Conservation (phyloP, 2,329 filamentous ascomycete genomes). For the Alternaria brassicicola region DNA sequence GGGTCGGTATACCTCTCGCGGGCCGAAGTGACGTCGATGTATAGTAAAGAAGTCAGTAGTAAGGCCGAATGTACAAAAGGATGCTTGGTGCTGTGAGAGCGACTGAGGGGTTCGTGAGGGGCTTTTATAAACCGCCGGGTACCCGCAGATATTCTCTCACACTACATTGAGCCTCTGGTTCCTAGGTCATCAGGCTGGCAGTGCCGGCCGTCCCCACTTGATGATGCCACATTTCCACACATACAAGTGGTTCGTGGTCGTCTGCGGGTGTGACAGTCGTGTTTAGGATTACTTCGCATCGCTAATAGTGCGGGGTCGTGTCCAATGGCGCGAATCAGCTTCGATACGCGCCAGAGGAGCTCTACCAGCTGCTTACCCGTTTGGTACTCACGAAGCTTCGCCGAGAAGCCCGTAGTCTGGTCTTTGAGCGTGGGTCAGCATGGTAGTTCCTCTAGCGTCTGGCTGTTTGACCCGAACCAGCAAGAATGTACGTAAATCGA, state of each 20-base stretch:
- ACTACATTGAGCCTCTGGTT: conserved; percentile 21
- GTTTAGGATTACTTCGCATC: conserved; percentile 42
- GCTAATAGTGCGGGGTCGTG: conserved; percentile 44
- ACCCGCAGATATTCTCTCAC: conserved; percentile 22
- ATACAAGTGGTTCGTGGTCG: conserved; percentile 28
- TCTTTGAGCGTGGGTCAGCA: conserved; percentile 17
- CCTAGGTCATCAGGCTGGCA: conserved; percentile 31
- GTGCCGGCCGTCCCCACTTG: conserved; percentile 42
- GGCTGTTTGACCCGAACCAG: conserved; percentile 17
- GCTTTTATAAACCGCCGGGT: conserved; percentile 38
- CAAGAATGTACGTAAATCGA: conserved; percentile 29
- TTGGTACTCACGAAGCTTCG: conserved; percentile 18
- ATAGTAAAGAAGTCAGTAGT: conserved; percentile 7
- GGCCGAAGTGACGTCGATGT: conserved; percentile 31
- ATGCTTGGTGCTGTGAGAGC: conserved; percentile 22
- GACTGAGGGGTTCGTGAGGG: conserved; percentile 32
- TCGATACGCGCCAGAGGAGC: conserved; percentile 28
- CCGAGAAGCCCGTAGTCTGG: conserved; percentile 22
- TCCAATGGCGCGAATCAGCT: conserved; percentile 40
- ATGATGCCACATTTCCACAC: conserved; percentile 28
- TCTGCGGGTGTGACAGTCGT: conserved; percentile 36
- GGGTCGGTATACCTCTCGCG: conserved; percentile 36
- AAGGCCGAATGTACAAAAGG: conserved; percentile 23
- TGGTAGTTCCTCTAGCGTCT: conserved; percentile 12
- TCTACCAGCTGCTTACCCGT: conserved; percentile 22